Conservation (phyloP, 1,284 basidiomycete species). For the Boletus semigastroideus region DNA sequence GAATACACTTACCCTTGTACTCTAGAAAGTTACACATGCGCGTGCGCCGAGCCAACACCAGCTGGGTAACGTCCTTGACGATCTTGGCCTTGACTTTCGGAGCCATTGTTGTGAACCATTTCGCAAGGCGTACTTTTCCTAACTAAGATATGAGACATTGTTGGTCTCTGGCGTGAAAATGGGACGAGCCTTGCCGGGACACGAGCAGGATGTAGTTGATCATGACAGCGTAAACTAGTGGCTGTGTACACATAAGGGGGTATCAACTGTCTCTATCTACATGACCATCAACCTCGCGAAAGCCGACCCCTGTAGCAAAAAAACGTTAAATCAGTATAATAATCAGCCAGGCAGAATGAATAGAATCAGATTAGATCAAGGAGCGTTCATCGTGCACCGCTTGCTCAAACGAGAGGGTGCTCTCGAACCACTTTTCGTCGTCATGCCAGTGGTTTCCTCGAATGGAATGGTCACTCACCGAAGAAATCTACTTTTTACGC, state of each 20-base stretch:
- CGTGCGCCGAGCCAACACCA: slow-evolving; percentile 93
- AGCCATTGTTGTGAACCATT: slow-evolving; percentile 98
- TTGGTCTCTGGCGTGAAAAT: slow-evolving; percentile 1
- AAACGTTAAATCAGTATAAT: slow-evolving; percentile 9
- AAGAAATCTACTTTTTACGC: slow-evolving; percentile 14
- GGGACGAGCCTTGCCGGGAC: slow-evolving; percentile 82
- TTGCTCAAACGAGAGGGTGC: slow-evolving; percentile 47
- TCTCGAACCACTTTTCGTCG: slow-evolving; percentile 69
- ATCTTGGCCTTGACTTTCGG: slow-evolving; percentile 97
- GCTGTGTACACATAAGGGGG: slow-evolving; percentile 21
- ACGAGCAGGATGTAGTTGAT: slow-evolving; percentile 91
- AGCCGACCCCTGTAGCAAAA: not conserved
- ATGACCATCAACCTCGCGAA: not conserved
- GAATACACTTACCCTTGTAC: slow-evolving; percentile 80
- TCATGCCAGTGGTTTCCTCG: slow-evolving; percentile 50
- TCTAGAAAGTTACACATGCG: slow-evolving; percentile 99
- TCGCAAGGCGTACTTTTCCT: slow-evolving; percentile 97
- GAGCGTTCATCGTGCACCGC: slow-evolving; percentile 55
- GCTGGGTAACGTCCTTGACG: slow-evolving; percentile 98
- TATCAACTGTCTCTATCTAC: not conserved
- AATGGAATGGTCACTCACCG: slow-evolving; percentile 13
- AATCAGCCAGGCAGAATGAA: not conserved
- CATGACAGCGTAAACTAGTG: slow-evolving; percentile 45
- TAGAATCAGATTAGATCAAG: slow-evolving; percentile 88
- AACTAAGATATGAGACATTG: slow-evolving; percentile 16